Evolutionary conservation across 2,329 filamentous ascomycete species (phyloP).

Genomic region (Monascus ruber): DNA sequence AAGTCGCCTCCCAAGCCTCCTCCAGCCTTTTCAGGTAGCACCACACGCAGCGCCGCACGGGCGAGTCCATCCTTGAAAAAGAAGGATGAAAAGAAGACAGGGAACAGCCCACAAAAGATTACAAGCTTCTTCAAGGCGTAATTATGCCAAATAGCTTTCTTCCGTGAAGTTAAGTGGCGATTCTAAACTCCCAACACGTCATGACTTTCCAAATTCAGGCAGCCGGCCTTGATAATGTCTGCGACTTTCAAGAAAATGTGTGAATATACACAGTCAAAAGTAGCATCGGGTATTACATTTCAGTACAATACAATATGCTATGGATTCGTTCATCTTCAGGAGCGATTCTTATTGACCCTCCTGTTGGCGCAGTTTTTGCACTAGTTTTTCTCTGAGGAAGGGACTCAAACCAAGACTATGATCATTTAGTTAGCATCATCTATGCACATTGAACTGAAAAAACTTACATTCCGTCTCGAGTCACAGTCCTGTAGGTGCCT

Average conservation of each 20-base stretch:
- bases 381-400: slow-evolving; percentile 39
- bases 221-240: background rate
- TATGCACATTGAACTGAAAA: background rate
- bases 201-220: background rate
- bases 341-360: slow-evolving; percentile 9
- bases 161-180: too few species aligned
- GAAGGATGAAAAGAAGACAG: slow-evolving; percentile 28
- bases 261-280: background rate
- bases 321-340: background rate
- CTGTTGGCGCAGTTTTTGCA: slow-evolving; percentile 34
- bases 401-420: slow-evolving; percentile 36
- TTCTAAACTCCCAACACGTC: too few species aligned
- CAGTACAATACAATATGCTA: slow-evolving; percentile 6
- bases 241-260: background rate
- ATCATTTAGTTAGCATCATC: slow-evolving; percentile 10
- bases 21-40: slow-evolving; percentile 21
- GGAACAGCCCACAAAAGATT: slow-evolving; percentile 42
- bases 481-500: slow-evolving; percentile 50
- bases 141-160: background rate
- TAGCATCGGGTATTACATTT: background rate
- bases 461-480: slow-evolving; percentile 48
- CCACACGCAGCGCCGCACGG: slow-evolving; percentile 46
- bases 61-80: slow-evolving; percentile 41
- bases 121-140: slow-evolving; percentile 38
- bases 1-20: slow-evolving; percentile 13